Base-by-base conservation (phyloP, 179 eudicot species). In the Dionaea muscipula region DNA sequence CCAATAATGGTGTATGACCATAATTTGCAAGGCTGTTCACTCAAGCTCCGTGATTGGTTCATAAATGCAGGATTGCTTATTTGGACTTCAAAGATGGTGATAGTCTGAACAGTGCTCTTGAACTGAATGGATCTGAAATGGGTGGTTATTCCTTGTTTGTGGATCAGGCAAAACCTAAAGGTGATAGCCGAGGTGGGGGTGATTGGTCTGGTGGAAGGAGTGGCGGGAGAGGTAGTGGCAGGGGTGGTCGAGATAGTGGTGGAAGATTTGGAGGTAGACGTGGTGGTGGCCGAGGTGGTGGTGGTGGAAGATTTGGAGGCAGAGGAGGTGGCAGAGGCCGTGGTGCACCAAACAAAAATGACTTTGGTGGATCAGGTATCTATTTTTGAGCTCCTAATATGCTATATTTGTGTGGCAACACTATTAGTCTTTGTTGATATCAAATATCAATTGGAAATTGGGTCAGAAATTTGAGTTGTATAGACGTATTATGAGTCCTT, bases 301-400 rank as follows among this genome's bases (percentile, higher is more conserved):
- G 68, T 20, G 64, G 73, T n/a, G n/a, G n/a, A n/a, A n/a, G n/a
- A n/a, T n/a, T n/a, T n/a, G n/a, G 51, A 19, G 26, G 26, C 8
- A 7, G 51, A 10, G 57, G 68, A 15, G 64, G 73, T 27, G 63
- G 69, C 37, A 62, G 76, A 1, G 62, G 72, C 0, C 21, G 75
- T 16, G 60, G 60, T 7, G 27, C 63, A n/a, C 69, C 69, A 17
- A 46, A 22, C 68, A 62, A 28, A 31, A 62, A 49, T 3, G 57
- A 12, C 55, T 8, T 35, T 19, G 14, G 56, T 11, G 62, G 62
- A 47, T 46, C 65, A 38, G 65, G 58, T 61, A 40, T 24, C 15
- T 41, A 17, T 47, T 20, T 20, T 4, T 23, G 28, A 15, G 20
- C 15, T 35, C 18, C 13, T 12, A 3, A 9, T 39, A 15, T 2